These are phyloP conservation scores for Inosperma sp. DNA, from an alignment of 768 basidiomycete genomes.

Conservation along the genomic window DNA sequence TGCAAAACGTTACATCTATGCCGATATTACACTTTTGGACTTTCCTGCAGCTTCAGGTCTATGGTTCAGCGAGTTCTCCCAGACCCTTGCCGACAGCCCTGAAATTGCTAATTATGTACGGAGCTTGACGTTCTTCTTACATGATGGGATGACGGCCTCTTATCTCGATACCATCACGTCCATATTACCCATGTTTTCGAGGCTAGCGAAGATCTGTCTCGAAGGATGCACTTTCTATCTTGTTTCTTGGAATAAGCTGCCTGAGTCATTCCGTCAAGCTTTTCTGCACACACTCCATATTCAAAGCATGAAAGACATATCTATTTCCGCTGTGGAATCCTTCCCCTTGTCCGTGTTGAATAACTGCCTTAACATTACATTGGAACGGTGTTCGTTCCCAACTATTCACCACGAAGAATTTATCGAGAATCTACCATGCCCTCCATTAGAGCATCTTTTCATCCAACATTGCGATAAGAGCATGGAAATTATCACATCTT, in stretches of 20 bases:
- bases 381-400: background rate
- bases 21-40: background rate
- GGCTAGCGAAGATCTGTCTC: background rate
- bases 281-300: background rate
- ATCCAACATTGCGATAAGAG: background rate
- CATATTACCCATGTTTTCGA: background rate
- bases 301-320: background rate
- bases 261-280: background rate
- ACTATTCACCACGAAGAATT: background rate
- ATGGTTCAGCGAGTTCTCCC: background rate
- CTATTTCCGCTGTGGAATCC: background rate
- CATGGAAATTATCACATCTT: background rate
- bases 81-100: background rate
- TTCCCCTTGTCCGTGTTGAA: constrained; percentile 2
- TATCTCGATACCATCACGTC: background rate
- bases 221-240: background rate
- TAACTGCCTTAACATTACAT: background rate
- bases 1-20: background rate
- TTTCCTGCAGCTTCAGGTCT: background rate
- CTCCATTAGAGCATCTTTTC: background rate
- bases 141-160: no score
- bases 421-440: no score
- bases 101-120: background rate
- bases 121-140: background rate
- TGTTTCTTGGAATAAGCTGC: background rate